phyloP scores from a whole-genome alignment of 164 flowering plant genomes.

The Pachysandra terminalis region DNA sequence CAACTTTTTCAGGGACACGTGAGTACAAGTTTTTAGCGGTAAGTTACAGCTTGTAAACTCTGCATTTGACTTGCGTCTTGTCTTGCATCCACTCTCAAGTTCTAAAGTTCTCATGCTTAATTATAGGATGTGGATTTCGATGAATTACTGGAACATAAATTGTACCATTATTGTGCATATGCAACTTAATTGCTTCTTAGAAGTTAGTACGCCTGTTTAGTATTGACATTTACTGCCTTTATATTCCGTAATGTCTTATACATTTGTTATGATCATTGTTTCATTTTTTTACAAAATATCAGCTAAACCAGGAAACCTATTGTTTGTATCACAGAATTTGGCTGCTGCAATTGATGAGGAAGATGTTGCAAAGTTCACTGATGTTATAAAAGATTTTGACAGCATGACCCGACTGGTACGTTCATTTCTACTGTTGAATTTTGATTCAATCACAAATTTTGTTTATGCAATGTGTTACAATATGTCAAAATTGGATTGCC shows the following conservation, averaged over 20 bases:
- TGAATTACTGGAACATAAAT: background rate
- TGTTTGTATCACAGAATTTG: slow-evolving; percentile 54
- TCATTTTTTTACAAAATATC: background rate
- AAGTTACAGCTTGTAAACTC: slow-evolving; percentile 20
- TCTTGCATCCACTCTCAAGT: background rate
- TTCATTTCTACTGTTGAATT: too few species aligned
- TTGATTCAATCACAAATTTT: too few species aligned
- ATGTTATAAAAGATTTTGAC: slow-evolving; percentile 55
- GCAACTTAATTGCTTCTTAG: background rate
- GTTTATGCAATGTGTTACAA: too few species aligned
- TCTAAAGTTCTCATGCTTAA: background rate
- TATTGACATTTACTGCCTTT: background rate
- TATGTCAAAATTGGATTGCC: too few species aligned
- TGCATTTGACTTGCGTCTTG: background rate
- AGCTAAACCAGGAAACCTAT: slow-evolving; percentile 1
- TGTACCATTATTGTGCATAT: background rate
- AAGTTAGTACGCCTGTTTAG: background rate
- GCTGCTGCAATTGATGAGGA: slow-evolving; percentile 62
- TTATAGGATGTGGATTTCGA: background rate
- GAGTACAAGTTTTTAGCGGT: slow-evolving; percentile 71
- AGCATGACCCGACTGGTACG: slow-evolving; percentile 61
- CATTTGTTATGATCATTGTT: background rate
- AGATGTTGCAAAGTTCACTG: slow-evolving; percentile 51
- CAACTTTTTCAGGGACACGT: slow-evolving; percentile 84
- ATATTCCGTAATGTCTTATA: background rate